Evolutionary conservation across 345 rosid genomes (phyloP).

Genomic region (Linum tenue): DNA sequence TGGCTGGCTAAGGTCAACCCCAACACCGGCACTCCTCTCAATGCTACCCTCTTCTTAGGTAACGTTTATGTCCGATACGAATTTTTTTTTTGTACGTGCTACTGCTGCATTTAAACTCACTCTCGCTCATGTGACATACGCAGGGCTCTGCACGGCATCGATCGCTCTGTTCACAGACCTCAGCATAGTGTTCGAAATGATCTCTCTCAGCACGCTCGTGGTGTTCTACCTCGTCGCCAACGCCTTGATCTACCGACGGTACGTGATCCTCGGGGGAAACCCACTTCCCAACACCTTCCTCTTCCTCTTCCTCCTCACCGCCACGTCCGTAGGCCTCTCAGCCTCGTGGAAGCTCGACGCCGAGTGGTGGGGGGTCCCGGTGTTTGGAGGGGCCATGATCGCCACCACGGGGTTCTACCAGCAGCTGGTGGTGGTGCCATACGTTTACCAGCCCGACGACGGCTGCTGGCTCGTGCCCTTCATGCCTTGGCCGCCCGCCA

Average conservation of each 20-base stretch:
- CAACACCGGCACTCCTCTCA: constrained; percentile 87
- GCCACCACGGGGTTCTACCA: constrained; percentile 42
- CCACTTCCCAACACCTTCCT: constrained; percentile 44
- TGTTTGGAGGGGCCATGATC: constrained; percentile 34
- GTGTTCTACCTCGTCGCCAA: constrained; percentile 88
- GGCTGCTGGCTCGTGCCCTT: constrained; percentile 76
- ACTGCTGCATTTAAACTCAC: too few species aligned
- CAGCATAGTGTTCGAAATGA: constrained; percentile 50
- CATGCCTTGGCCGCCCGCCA: constrained; percentile 90
- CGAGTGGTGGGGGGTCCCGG: constrained; percentile 44
- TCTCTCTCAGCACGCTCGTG: constrained; percentile 68
- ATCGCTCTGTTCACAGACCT: constrained; percentile 83
- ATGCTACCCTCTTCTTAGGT: constrained; percentile 93
- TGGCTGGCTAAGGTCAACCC: constrained; percentile 94
- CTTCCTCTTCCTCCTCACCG: constrained; percentile 69
- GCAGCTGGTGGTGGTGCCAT: constrained; percentile 27
- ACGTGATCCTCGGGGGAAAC: constrained; percentile 38
- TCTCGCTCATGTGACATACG: too few species aligned
- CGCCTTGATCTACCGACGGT: constrained; percentile 67
- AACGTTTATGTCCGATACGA: too few species aligned
- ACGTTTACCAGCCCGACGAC: constrained; percentile 13
- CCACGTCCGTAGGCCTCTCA: constrained; percentile 47
- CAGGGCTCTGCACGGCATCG: constrained; percentile 89
- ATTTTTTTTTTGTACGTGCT: too few species aligned
- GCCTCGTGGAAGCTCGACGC: constrained; percentile 52